Percentiles rank a stretch among this genome's conserved stretches.
phyloP scores from a whole-genome alignment of 2,329 filamentous ascomycete genomes.

The Epicoccum sorghinum region DNA sequence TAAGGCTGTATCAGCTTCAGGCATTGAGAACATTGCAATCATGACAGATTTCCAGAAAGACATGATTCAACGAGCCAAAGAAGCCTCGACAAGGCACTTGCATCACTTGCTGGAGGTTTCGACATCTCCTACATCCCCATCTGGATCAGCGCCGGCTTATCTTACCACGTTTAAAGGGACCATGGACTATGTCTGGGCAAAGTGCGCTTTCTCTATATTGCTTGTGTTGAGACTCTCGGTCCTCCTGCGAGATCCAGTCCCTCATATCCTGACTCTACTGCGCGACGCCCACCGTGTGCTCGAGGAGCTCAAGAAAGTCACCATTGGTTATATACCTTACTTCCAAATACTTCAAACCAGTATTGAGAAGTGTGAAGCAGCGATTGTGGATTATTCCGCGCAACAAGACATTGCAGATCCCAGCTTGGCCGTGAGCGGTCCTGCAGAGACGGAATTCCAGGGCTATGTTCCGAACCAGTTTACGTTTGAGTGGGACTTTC shows the following conservation, averaged over 20 bases:
- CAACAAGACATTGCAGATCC: constrained; percentile 19
- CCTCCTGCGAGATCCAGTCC: constrained; percentile 52
- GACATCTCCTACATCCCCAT: constrained; percentile 26
- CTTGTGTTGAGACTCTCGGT: constrained; percentile 60
- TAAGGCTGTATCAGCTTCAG: constrained; percentile 57
- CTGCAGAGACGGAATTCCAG: constrained; percentile 57
- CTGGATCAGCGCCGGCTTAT: constrained; percentile 43
- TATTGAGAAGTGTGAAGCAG: constrained; percentile 58
- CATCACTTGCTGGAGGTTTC: constrained; percentile 51
- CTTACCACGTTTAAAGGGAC: constrained; percentile 60
- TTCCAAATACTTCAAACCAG: constrained; percentile 57
- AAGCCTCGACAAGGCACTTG: constrained; percentile 58
- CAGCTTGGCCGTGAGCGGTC: constrained; percentile 17
- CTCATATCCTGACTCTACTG: constrained; percentile 51
- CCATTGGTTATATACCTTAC: constrained; percentile 54
- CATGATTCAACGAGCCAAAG: constrained; percentile 58
- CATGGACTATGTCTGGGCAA: constrained; percentile 65
- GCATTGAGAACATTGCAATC: constrained; percentile 58
- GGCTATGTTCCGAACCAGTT: constrained; percentile 62
- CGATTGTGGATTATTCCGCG: constrained; percentile 47
- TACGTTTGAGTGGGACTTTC: constrained; percentile 65
- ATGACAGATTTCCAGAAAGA: constrained; percentile 58
- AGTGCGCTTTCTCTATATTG: constrained; percentile 63
- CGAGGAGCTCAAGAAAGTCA: constrained; percentile 50
- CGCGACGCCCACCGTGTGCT: constrained; percentile 53